phyloP scores from a whole-genome alignment of 495 filamentous ascomycete species.

The Podospora fimiseda region DNA sequence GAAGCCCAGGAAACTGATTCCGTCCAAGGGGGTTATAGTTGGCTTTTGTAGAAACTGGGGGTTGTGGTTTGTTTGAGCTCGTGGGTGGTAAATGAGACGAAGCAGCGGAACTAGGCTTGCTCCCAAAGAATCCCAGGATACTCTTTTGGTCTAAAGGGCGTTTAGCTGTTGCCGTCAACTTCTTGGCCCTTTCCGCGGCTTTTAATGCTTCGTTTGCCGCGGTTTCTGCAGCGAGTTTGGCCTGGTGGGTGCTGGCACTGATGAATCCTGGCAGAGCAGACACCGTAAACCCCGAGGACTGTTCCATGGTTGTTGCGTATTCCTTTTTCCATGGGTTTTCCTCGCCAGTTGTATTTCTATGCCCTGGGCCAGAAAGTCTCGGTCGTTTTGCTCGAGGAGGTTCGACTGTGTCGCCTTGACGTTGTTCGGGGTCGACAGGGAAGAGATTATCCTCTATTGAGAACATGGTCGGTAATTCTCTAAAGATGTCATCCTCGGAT shows the following conservation, averaged over 20 bases:
- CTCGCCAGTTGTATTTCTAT: conserved; percentile 24
- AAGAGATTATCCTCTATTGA: conserved; percentile 35
- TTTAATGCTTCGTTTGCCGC: conserved; percentile 18
- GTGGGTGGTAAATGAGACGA: not conserved
- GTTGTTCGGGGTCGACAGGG: conserved; percentile 29
- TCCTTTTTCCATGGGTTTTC: conserved; percentile 24
- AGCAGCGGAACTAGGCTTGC: conserved; percentile 9
- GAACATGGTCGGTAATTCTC: conserved; percentile 35
- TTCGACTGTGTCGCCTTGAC: not conserved
- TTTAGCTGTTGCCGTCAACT: conserved; percentile 22
- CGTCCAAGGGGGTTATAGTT: too few species aligned
- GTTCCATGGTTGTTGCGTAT: conserved; percentile 43
- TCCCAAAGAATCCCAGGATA: conserved; percentile 30
- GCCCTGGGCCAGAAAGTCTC: conserved; percentile 20
- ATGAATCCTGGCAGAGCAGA: conserved; percentile 37
- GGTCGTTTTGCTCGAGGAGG: conserved; percentile 19
- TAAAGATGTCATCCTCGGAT: conserved; percentile 34
- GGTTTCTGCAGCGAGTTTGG: conserved; percentile 22
- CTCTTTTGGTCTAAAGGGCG: conserved; percentile 36
- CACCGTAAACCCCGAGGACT: conserved; percentile 35
- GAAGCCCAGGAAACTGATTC: not conserved
- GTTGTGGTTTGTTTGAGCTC: not conserved
- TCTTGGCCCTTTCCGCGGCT: conserved; percentile 16
- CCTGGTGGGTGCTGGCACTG: conserved; percentile 37
- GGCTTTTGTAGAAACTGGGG: conserved; percentile 6